Conservation (phyloP, 2,329 filamentous ascomycete genomes). For the Cucurbitaria berberidis region DNA sequence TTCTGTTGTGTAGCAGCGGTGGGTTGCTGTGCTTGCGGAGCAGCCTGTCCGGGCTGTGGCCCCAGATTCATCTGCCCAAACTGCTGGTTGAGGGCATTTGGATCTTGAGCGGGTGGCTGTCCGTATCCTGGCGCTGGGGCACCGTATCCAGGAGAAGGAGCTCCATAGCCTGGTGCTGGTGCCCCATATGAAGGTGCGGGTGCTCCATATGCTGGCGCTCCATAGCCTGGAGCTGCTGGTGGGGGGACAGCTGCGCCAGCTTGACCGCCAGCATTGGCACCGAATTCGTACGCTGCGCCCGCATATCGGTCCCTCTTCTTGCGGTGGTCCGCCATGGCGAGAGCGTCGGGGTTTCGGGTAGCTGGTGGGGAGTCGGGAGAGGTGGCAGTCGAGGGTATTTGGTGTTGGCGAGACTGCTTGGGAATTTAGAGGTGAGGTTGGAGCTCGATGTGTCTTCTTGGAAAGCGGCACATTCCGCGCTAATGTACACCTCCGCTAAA, state of each 20-base stretch:
- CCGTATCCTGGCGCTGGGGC: slow-evolving; percentile 37
- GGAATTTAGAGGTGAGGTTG: slow-evolving; percentile 33
- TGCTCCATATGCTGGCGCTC: slow-evolving; percentile 29
- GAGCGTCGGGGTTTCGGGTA: slow-evolving; percentile 17
- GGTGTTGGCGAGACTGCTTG: slow-evolving; percentile 19
- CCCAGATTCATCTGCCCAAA: slow-evolving; percentile 80
- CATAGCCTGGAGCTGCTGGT: slow-evolving; percentile 25
- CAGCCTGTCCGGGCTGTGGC: slow-evolving; percentile 53
- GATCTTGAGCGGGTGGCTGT: slow-evolving; percentile 61
- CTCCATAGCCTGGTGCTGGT: slow-evolving; percentile 43
- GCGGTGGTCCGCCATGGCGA: slow-evolving; percentile 39
- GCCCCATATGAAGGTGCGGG: slow-evolving; percentile 49
- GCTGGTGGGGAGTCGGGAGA: slow-evolving; percentile 13
- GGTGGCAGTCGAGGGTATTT: slow-evolving; percentile 13
- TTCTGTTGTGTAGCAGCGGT: slow-evolving; percentile 60
- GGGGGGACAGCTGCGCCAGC: slow-evolving; percentile 54
- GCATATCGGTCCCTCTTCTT: slow-evolving; percentile 97
- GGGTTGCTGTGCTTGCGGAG: slow-evolving; percentile 38
- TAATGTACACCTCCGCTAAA: slow-evolving; percentile 30
- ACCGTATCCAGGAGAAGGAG: slow-evolving; percentile 50
- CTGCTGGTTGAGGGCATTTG: slow-evolving; percentile 71
- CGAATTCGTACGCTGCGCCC: slow-evolving; percentile 92
- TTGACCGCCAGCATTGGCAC: slow-evolving; percentile 74
- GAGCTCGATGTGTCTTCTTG: slow-evolving; percentile 48
- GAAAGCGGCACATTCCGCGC: slow-evolving; percentile 38